Conservation (phyloP, 306 rosid genomes). For the Cucurbita argyrosperma region DNA sequence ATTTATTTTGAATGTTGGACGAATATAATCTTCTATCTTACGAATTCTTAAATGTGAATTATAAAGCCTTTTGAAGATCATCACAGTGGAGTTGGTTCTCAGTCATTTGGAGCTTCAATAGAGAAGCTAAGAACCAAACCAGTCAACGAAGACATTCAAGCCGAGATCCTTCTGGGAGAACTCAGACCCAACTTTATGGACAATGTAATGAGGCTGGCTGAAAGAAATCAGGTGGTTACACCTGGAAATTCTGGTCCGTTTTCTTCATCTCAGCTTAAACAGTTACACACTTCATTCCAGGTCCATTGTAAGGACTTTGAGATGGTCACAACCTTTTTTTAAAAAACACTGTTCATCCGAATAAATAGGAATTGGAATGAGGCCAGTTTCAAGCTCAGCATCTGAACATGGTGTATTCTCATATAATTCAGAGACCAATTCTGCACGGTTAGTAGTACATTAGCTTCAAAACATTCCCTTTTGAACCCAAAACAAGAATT, state of each 20-base stretch:
- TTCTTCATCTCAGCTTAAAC: neutral
- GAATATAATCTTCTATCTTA: constrained; percentile 1
- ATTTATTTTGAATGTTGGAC: neutral
- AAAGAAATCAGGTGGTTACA: constrained; percentile 23
- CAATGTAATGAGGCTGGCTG: constrained; percentile 15
- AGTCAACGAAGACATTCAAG: constrained; percentile 12
- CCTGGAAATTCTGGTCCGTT: constrained; percentile 37
- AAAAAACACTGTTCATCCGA: constrained; percentile 2
- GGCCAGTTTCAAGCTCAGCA: constrained; percentile 32
- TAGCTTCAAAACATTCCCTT: neutral
- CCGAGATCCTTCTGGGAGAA: constrained; percentile 19
- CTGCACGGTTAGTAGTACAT: constrained; percentile 31
- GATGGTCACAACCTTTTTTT: neutral
- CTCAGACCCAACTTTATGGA: constrained; percentile 23
- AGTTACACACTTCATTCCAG: neutral
- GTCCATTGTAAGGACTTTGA: neutral
- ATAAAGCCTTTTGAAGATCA: constrained; percentile 45
- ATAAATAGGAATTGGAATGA: constrained; percentile 24
- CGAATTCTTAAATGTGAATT: constrained; percentile 12
- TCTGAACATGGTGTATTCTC: constrained; percentile 44
- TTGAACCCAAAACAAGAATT: neutral
- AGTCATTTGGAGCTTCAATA: constrained; percentile 10
- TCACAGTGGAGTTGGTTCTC: constrained; percentile 27
- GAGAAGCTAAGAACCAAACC: constrained; percentile 24
- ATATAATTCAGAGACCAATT: constrained; percentile 22